Base-by-base conservation (phyloP, 139 green algal species). In the Dunaliella sp. region DNA sequence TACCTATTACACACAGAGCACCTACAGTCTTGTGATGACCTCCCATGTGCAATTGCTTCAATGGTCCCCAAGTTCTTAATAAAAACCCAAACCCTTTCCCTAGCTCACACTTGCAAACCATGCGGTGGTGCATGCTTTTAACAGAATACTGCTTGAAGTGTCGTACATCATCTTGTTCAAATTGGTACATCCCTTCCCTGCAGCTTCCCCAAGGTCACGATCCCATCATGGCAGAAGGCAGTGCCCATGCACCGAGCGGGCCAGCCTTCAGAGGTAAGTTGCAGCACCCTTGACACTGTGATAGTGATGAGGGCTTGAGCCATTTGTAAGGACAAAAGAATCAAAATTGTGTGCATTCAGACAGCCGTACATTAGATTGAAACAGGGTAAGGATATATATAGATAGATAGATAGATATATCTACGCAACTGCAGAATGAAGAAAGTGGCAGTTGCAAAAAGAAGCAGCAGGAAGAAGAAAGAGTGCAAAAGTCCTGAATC, bases 251-350 rank as follows among this genome's bases (percentile, higher is more conserved):
- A 84, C 38, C 85, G 89, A 2, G 87, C 89, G 3, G 89, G 89
- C 1, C 91, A 95, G 86, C 90, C 90, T 0, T 82, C 77, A 28
- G 93, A 95, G 89, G 86, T 88, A n/a, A n/a, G n/a, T n/a, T n/a
- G n/a, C n/a, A n/a, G n/a, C n/a, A n/a, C n/a, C n/a, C n/a, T n/a
- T n/a, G n/a, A n/a, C n/a, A n/a, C n/a, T n/a, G n/a, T n/a, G n/a
- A n/a, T n/a, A n/a, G n/a, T n/a, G n/a, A n/a, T n/a, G n/a, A n/a
- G n/a, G n/a, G n/a, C n/a, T n/a, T n/a, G n/a, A n/a, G n/a, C n/a
- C n/a, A n/a, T n/a, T n/a, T n/a, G n/a, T n/a, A n/a, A n/a, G n/a
- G n/a, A n/a, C n/a, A 65, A 26, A 65, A 65, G 48, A 26, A 65
- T 65, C 16, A 65, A 65, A 65, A n/a, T n/a, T n/a, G n/a, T n/a